Percentiles rank a stretch among this genome's conserved stretches.
phyloP scores from a whole-genome alignment of 306 rosid species.

The Quercus engelmannii region DNA sequence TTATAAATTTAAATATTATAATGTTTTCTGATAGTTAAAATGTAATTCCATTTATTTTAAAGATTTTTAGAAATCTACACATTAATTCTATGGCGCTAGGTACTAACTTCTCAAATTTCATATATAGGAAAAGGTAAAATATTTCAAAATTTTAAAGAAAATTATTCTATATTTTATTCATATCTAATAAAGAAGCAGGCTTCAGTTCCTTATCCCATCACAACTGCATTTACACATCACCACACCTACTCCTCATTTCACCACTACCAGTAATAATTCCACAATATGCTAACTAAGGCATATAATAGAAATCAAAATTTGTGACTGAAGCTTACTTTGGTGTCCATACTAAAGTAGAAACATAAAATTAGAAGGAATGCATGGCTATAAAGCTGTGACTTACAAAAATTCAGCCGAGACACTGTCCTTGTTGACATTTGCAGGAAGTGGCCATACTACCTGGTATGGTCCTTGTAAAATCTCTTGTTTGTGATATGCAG shows the following conservation, averaged over 20 bases:
- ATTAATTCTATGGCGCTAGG: neutral
- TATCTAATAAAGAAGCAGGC: neutral
- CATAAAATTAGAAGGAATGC: neutral
- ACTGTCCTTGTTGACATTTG: constrained; percentile 56
- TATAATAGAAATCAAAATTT: neutral
- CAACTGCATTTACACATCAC: neutral
- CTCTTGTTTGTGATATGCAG: constrained; percentile 65
- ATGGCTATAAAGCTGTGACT: constrained; percentile 22
- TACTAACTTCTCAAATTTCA: too few relatives aligned
- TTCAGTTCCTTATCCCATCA: neutral
- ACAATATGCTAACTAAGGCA: neutral
- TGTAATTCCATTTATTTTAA: neutral
- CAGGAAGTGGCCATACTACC: constrained; percentile 67
- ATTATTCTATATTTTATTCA: neutral
- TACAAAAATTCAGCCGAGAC: constrained; percentile 74
- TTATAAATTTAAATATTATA: neutral
- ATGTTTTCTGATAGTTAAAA: neutral
- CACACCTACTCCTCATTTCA: neutral
- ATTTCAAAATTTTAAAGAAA: neutral
- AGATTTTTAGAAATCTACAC: neutral
- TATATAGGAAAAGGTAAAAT: neutral
- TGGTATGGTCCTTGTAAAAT: constrained; percentile 68
- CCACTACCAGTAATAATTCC: neutral
- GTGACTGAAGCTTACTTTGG: neutral
- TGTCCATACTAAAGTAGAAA: neutral